These are phyloP conservation scores for Lineolata rhizophorae DNA, from an alignment of 495 filamentous ascomycete species.

Conservation along the genomic window DNA sequence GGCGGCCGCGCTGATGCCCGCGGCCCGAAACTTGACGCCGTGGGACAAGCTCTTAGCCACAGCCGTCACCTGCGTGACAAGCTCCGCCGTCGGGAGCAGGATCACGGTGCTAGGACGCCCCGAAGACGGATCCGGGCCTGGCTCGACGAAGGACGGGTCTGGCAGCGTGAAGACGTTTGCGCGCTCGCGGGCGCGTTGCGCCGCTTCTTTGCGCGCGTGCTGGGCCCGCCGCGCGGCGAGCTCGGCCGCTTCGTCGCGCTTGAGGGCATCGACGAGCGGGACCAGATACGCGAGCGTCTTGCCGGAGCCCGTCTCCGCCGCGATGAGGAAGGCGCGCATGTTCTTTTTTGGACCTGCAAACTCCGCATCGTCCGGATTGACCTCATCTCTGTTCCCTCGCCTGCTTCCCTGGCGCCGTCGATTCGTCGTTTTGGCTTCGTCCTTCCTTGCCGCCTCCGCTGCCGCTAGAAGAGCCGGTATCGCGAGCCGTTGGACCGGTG, in stretches of 20 bases:
- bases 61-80: conserved; percentile 66
- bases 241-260: conserved; percentile 44
- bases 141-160: not conserved
- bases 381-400: conserved; percentile 8
- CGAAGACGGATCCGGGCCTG: conserved; percentile 29
- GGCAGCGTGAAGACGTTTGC: not conserved
- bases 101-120: conserved; percentile 69
- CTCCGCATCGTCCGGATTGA: too few relatives aligned
- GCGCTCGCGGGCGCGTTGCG: conserved; percentile 24
- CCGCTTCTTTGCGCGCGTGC: conserved; percentile 27
- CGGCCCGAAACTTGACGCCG: conserved; percentile 58
- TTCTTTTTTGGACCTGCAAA: too few relatives aligned
- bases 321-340: conserved; percentile 63
- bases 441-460: conserved; percentile 5
- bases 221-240: conserved; percentile 18
- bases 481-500: conserved; percentile 69
- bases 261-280: conserved; percentile 62
- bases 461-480: conserved; percentile 54
- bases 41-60: conserved; percentile 69
- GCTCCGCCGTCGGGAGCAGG: conserved; percentile 79
- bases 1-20: conserved; percentile 53
- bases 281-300: conserved; percentile 87
- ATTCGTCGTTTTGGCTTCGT: conserved; percentile 11
- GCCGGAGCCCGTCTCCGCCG: conserved; percentile 90
- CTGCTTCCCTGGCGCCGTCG: conserved; percentile 14